Base-by-base conservation (phyloP, 1,284 basidiomycete species). In the Phellopilus nigrolimitatus region DNA sequence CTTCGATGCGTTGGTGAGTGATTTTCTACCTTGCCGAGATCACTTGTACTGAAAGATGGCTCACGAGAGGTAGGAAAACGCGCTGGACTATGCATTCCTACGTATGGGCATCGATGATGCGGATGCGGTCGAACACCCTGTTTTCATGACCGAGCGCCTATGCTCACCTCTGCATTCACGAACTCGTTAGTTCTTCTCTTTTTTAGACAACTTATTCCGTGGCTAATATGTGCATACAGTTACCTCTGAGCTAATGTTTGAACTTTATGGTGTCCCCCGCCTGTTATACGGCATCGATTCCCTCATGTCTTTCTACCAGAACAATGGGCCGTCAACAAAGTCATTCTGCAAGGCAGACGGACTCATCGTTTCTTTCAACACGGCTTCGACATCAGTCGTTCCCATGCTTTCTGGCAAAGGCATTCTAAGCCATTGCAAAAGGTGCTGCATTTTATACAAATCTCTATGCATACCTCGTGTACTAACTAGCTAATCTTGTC, bases 161-260 rank as follows among this genome's bases (percentile, higher is more conserved):
- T 87, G 86, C 56, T 92, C 93, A 34, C 94, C 95, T 0, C 68
- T 95, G 24, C 92, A 95, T 68, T 95, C 92, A 8, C 76, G 97
- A 65, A 77, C 84, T 31, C 67, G 92, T 94, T 31, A 31, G 43
- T 53, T 45, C 33, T 49, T 25, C 41, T 17, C 21, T 42, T 47
- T 21, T 31, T 22, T n/a, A 40, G 46, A 51, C 21, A 21, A 15
- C 53, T 22, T 9, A 17, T 31, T 30, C n/a, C 24, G 36, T 47
- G 38, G 46, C 53, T 65, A 12, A 60, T 56, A 54, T 28, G 25
- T 36, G 25, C n/a, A 37, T 54, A 12, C 61, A 90, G 90, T 97
- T 55, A 97, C 94, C 22, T 95, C 94, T 1, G 97, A 99, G 65
- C 80, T 99, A 21, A 80, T 99, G 67, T 99, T 99, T 64, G 97